phyloP scores from a whole-genome alignment of 2,329 filamentous ascomycete genomes.

The Daldinia sp. region DNA sequence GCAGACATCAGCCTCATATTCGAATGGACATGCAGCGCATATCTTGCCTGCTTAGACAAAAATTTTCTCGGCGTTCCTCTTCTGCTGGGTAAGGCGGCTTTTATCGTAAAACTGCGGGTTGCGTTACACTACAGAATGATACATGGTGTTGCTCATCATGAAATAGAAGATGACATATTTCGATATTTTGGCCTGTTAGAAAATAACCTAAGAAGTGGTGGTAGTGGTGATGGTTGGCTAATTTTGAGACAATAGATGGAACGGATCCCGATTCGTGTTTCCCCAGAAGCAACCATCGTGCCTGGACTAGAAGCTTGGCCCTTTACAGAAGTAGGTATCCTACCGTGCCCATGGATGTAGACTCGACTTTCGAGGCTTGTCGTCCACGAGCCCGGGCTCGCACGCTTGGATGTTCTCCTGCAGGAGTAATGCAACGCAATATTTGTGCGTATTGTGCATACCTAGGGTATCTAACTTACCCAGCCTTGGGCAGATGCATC shows the following conservation, averaged over 20 bases:
- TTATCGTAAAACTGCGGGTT: constrained; percentile 41
- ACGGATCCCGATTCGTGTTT: constrained; percentile 48
- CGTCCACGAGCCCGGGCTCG: constrained; percentile 28
- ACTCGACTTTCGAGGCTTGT: constrained; percentile 35
- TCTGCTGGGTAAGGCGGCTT: constrained; percentile 41
- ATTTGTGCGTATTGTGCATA: constrained; percentile 34
- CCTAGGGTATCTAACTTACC: constrained; percentile 18
- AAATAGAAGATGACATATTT: constrained; percentile 38
- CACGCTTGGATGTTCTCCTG: constrained; percentile 42
- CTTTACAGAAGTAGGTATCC: constrained; percentile 19
- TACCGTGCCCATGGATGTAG: constrained; percentile 33
- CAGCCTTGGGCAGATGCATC: constrained; percentile 43
- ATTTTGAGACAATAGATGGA: constrained; percentile 44
- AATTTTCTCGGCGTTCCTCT: constrained; percentile 34
- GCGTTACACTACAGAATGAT: constrained; percentile 46
- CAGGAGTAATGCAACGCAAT: constrained; percentile 47
- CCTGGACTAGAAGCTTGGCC: constrained; percentile 40
- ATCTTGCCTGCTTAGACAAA: constrained; percentile 29
- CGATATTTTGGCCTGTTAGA: constrained; percentile 26
- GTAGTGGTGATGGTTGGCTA: constrained; percentile 31
- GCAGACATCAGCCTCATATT: constrained; percentile 42
- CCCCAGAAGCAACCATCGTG: constrained; percentile 41
- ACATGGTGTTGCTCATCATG: constrained; percentile 16
- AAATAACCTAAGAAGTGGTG: constrained; percentile 14
- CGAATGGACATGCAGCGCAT: constrained; percentile 33